phyloP scores from a whole-genome alignment of 306 rosid genomes.

The Cicer yamashitae region DNA sequence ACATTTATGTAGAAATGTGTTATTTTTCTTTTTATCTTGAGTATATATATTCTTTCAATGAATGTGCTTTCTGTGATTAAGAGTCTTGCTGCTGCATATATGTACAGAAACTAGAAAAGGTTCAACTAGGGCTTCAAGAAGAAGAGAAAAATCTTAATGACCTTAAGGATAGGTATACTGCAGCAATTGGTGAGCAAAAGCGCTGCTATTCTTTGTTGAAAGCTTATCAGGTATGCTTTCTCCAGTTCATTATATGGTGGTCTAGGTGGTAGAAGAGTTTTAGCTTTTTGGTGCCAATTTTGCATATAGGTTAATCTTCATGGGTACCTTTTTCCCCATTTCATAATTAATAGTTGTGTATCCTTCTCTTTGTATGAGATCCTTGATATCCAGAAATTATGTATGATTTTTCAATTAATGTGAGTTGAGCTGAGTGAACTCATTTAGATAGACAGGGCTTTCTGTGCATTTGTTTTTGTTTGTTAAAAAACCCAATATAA shows the following conservation, averaged over 20 bases:
- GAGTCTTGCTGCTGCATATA: conserved; percentile 37
- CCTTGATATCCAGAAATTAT: conserved; percentile 1
- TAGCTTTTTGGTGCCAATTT: conserved; percentile 1
- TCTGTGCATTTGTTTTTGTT: neutral
- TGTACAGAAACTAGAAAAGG: conserved; percentile 76
- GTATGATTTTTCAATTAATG: neutral
- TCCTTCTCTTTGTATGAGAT: neutral
- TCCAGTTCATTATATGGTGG: neutral
- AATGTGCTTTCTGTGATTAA: conserved; percentile 30
- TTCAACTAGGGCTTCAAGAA: conserved; percentile 63
- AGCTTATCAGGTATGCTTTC: conserved; percentile 73
- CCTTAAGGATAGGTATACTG: conserved; percentile 64
- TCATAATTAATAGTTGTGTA: neutral
- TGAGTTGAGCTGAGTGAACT: neutral
- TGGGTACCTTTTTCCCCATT: neutral
- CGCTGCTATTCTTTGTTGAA: conserved; percentile 72
- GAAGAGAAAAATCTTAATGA: conserved; percentile 65
- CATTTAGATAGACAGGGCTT: neutral
- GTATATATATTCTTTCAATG: neutral
- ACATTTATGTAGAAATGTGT: neutral
- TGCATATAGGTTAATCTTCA: neutral
- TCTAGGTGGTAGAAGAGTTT: neutral
- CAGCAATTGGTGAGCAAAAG: conserved; percentile 67
- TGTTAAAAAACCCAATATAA: neutral
- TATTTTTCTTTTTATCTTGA: neutral